Conservation (phyloP, 495 filamentous ascomycete genomes). For the Hyaloscypha finlandica region DNA sequence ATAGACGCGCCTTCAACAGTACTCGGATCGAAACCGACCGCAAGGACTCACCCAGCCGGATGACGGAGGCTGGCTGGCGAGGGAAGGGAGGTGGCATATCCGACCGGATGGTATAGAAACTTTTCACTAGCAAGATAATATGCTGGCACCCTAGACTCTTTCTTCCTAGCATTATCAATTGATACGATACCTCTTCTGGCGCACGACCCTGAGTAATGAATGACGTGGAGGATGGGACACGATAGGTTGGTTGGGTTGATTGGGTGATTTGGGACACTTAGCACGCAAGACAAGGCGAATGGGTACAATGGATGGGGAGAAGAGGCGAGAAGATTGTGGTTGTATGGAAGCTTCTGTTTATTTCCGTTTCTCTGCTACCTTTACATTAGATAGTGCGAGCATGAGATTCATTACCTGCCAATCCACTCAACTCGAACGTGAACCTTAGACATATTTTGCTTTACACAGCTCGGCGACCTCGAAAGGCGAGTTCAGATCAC, state of each 20-base stretch:
- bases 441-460: background rate
- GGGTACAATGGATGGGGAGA: no score
- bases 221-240: conserved; percentile 24
- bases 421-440: background rate
- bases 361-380: conserved; percentile 23
- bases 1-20: conserved; percentile 42
- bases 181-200: conserved; percentile 29
- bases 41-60: conserved; percentile 9
- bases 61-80: background rate
- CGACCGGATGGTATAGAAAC: conserved; percentile 23
- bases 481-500: background rate
- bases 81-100: conserved; percentile 10
- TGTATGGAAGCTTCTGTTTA: conserved; percentile 17
- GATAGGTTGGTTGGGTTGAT: conserved; percentile 6
- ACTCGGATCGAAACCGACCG: background rate
- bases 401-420: conserved; percentile 22
- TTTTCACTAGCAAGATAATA: conserved; percentile 10
- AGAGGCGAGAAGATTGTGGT: conserved; percentile 7
- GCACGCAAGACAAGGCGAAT: no score
- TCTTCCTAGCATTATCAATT: conserved; percentile 17
- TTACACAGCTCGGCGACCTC: background rate
- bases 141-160: conserved; percentile 26
- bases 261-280: background rate
- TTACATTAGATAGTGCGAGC: conserved; percentile 25
- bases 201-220: conserved; percentile 19